Percentiles rank a stretch among this genome's conserved stretches.
Evolutionary conservation across 352 stramenopile genomes (phyloP).

Genomic region (Pythium guiyangense): DNA sequence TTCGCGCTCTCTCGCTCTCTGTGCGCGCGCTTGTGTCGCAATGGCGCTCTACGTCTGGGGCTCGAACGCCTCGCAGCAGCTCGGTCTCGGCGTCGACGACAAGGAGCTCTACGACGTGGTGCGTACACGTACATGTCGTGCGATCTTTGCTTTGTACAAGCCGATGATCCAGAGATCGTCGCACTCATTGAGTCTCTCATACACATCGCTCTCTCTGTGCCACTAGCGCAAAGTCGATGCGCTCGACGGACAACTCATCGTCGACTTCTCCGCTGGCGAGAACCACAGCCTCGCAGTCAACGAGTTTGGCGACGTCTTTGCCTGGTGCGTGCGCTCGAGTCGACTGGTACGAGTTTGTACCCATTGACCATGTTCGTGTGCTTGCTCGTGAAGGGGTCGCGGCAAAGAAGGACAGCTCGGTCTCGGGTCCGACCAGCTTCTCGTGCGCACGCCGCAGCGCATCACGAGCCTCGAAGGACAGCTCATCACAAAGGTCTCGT

Average conservation of each 20-base stretch:
- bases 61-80: slow-evolving; percentile 65
- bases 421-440: slow-evolving; percentile 26
- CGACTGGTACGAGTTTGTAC: background rate
- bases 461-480: slow-evolving; percentile 54
- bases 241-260: slow-evolving; percentile 51
- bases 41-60: slow-evolving; percentile 83
- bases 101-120: slow-evolving; percentile 61
- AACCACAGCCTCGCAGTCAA: slow-evolving; percentile 75
- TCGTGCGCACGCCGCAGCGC: slow-evolving; percentile 32
- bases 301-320: slow-evolving; percentile 78
- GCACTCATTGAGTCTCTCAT: too few relatives aligned
- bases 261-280: slow-evolving; percentile 69
- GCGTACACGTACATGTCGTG: slow-evolving; percentile 6
- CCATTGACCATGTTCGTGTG: background rate
- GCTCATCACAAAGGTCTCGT: slow-evolving; percentile 63
- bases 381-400: slow-evolving; percentile 30
- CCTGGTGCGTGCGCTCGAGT: slow-evolving; percentile 41
- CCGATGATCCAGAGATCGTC: background rate
- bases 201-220: background rate
- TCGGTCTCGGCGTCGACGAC: slow-evolving; percentile 43
- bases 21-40: background rate
- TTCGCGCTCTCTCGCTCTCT: background rate
- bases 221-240: slow-evolving; percentile 45
- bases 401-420: slow-evolving; percentile 70
- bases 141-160: background rate